These are phyloP conservation scores for Tanacetum coccineum DNA, from an alignment of 129 eudicot species.

Conservation along the genomic window DNA sequence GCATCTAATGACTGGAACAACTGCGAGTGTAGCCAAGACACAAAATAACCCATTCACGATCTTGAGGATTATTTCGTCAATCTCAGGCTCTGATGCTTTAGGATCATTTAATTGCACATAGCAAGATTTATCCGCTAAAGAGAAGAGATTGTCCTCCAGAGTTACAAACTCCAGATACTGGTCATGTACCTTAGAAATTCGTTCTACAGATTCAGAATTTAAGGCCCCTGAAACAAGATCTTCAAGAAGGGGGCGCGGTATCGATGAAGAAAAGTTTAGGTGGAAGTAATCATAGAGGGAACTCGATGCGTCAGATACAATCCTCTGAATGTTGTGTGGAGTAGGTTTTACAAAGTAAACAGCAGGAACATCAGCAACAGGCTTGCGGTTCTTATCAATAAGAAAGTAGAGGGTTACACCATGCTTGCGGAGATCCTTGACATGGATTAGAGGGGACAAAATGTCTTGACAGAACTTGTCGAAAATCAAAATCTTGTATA, in stretches of 20 bases:
- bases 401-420: constrained; percentile 93
- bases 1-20: constrained; percentile 81
- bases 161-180: constrained; percentile 95
- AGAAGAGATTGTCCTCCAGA: constrained; percentile 73
- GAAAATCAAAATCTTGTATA: constrained; percentile 91
- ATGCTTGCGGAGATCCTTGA: constrained; percentile 89
- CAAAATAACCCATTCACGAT: constrained; percentile 85
- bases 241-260: constrained; percentile 77
- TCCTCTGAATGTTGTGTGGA: constrained; percentile 53
- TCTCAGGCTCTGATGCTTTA: constrained; percentile 67
- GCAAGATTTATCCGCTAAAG: constrained; percentile 69
- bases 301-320: constrained; percentile 61
- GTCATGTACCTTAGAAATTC: constrained; percentile 79
- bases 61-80: constrained; percentile 73
- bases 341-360: constrained; percentile 82
- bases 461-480: constrained; percentile 84
- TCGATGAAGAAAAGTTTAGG: constrained; percentile 82
- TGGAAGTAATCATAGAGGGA: constrained; percentile 80
- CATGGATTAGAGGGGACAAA: constrained; percentile 89
- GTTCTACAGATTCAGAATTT: constrained; percentile 59
- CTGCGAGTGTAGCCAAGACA: constrained; percentile 87
- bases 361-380: constrained; percentile 93
- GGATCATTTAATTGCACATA: constrained; percentile 88
- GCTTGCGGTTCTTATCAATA: constrained; percentile 82
- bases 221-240: constrained; percentile 78